Base-by-base conservation (phyloP, 2,329 filamentous ascomycete species). In the Scopulariopsis brevicaulis region DNA sequence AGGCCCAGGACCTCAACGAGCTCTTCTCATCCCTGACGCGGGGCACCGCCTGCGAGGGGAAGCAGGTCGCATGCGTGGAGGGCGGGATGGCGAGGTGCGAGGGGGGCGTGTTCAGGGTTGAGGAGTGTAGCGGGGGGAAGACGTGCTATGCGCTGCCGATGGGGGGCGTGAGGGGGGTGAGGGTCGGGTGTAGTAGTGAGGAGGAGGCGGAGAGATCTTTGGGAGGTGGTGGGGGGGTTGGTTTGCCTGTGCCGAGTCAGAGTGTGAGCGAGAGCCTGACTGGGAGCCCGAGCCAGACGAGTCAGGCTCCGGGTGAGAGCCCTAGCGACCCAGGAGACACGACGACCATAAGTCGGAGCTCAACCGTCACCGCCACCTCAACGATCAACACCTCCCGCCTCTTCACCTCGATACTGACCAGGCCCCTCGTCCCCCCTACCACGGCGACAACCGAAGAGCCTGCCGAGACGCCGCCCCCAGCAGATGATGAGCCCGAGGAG, bases 111-210 rank as follows among this genome's bases (percentile, higher is more conserved):
- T 84, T 78, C 63, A 63, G 67, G 4, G 71, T 82, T 20, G 64
- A 63, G 0, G 60, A 66, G 11, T 75, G 75, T 48, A 70, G 68
- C 34, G 50, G 46, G 0, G 69, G 67, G 11, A 66, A 67, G 53
- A 66, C 69, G 54, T 85, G 82, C 66, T 78, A 75, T 54, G 82
- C 79, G 1, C 66, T 84, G 60, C 82, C 82, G 0, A 76, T 82
- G 72, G 74, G 72, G 43, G 74, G 67, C 12, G 72, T 71, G 0
- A 63, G 64, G 0, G 81, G 79, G 3, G 77, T 81, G 11, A 65
- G 71, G 57, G 69, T 85, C 25, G 73, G 71, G 2, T 85, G 82
- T 60, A 69, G 70, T 32, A 68, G 76, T 54, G 63, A 67, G 11
- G 64, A 65, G 2, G 66, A 68, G 2, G 81, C 78, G 0, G 64